A percentile compares a stretch with the other conserved stretches of the same genome.
phyloP scores from a whole-genome alignment of 176 grass and related monocot genomes.

The Saccharum officinarum region DNA sequence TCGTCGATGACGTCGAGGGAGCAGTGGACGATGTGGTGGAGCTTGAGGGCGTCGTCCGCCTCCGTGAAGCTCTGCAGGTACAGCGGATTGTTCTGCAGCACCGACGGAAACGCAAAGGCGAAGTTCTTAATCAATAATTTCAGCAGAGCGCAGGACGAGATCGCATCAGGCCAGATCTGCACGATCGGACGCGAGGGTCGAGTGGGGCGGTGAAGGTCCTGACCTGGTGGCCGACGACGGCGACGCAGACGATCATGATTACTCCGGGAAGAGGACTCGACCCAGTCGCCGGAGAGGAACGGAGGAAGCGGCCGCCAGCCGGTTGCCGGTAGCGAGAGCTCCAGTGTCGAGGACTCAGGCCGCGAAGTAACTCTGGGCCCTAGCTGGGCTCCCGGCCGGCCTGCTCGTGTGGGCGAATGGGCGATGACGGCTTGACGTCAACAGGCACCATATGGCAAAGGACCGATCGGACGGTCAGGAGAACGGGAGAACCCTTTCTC shows the following conservation, averaged over 20 bases:
- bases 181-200: neutral
- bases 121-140: neutral
- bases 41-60: conserved; percentile 85
- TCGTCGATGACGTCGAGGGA: conserved; percentile 93
- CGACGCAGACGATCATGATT: conserved; percentile 95
- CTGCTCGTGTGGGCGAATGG: neutral
- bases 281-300: neutral
- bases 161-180: conserved; percentile 30
- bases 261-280: neutral
- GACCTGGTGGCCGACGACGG: conserved; percentile 96
- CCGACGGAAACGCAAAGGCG: neutral
- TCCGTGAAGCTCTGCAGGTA: conserved; percentile 96
- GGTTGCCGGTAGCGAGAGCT: neutral
- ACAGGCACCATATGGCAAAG: neutral
- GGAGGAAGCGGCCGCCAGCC: neutral
- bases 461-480: neutral
- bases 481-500: neutral
- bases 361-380: neutral
- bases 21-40: conserved; percentile 94
- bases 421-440: neutral
- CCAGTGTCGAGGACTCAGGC: neutral
- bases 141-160: neutral
- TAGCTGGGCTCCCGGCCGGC: neutral
- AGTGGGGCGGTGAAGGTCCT: neutral
- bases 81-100: conserved; percentile 88